Conservation (phyloP, 352 stramenopile genomes). For the Globisporangium rhizosaccharum region DNA sequence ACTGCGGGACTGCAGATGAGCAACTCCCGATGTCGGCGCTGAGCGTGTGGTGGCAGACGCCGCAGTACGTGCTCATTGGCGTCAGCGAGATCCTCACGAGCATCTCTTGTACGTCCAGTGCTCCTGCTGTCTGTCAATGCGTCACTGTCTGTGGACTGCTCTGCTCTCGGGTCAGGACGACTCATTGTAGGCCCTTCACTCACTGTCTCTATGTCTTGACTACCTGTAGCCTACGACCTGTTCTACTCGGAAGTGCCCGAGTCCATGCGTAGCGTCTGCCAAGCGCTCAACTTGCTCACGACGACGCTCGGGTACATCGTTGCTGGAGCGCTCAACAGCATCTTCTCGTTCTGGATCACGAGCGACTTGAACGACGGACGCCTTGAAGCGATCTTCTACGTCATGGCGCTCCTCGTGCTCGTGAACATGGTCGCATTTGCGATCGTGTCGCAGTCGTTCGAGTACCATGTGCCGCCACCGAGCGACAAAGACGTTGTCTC, state of each 20-base stretch:
- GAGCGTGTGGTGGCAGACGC: conserved; percentile 89
- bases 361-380: conserved; percentile 88
- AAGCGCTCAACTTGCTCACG: conserved; percentile 87
- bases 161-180: background rate
- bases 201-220: background rate
- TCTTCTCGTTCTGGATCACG: conserved; percentile 89
- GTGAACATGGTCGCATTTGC: conserved; percentile 60
- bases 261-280: conserved; percentile 88
- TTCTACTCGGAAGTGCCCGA: conserved; percentile 91
- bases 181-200: background rate
- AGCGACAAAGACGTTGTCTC: conserved; percentile 40
- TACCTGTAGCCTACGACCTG: conserved; percentile 72
- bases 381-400: conserved; percentile 88
- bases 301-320: conserved; percentile 88
- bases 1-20: conserved; percentile 65
- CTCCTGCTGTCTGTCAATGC: background rate
- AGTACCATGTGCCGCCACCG: conserved; percentile 67
- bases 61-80: conserved; percentile 88
- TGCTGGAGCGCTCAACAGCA: conserved; percentile 74
- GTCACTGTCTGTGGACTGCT: background rate
- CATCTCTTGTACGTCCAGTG: conserved; percentile 68
- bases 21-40: conserved; percentile 70
- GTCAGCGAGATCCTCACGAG: conserved; percentile 87
- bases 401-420: conserved; percentile 65
- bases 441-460: conserved; percentile 66